Percentiles rank a stretch among this genome's conserved stretches.
phyloP scores from a whole-genome alignment of 371 early-diverging fungal species.

The Syncephalastrum contaminatum region DNA sequence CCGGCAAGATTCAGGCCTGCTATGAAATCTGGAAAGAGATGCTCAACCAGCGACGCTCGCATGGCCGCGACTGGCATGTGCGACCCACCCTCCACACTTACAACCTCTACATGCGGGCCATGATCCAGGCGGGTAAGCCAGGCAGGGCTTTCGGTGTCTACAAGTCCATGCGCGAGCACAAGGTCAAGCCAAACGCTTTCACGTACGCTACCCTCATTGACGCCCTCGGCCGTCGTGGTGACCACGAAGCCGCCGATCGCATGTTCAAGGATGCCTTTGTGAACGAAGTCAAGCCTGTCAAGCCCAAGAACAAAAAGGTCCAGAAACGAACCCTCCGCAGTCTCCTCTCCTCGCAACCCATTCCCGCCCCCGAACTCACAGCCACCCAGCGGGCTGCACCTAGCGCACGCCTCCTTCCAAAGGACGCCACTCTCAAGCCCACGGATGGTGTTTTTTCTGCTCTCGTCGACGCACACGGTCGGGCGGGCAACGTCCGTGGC shows the following conservation, averaged over 20 bases:
- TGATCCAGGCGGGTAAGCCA: slow-evolving; percentile 25
- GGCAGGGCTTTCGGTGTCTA: slow-evolving; percentile 28
- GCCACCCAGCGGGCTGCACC: too few relatives aligned
- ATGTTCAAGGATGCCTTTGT: slow-evolving; percentile 26
- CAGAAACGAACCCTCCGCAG: slow-evolving; percentile 6
- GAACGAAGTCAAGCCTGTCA: background rate
- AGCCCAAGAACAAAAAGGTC: background rate
- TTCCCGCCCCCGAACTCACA: background rate
- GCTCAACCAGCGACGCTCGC: slow-evolving; percentile 1
- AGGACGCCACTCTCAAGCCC: slow-evolving; percentile 15
- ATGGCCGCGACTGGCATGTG: slow-evolving; percentile 9
- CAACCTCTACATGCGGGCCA: slow-evolving; percentile 42
- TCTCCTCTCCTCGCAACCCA: background rate
- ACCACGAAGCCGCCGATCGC: slow-evolving; percentile 29
- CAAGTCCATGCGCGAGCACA: slow-evolving; percentile 15
- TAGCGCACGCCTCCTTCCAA: slow-evolving; percentile 1
- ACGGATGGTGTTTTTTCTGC: slow-evolving; percentile 32
- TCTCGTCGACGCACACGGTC: slow-evolving; percentile 44
- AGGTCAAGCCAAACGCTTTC: slow-evolving; percentile 27
- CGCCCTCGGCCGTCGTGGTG: slow-evolving; percentile 36
- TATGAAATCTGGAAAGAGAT: slow-evolving; percentile 25
- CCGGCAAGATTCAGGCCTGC: slow-evolving; percentile 30
- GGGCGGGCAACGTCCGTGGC: slow-evolving; percentile 25
- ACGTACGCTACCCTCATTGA: slow-evolving; percentile 43
- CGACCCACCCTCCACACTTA: slow-evolving; percentile 26